A percentile compares a stretch with the other conserved stretches of the same genome.
Conservation (phyloP, 192 early-diverging fungal genomes). For the Coemansia sp. region DNA sequence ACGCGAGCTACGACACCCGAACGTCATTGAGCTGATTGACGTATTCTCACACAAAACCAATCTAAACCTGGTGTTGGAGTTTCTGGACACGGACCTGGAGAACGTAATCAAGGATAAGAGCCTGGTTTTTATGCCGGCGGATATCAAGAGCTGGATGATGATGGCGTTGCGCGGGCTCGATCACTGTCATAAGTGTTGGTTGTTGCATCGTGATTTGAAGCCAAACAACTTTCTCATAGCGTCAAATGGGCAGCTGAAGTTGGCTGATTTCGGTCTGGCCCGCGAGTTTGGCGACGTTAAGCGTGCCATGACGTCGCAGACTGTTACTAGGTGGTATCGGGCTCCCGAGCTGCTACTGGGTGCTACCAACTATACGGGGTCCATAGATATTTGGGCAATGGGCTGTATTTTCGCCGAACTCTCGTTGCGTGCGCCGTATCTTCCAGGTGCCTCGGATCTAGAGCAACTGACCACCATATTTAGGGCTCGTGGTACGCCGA, state of each 20-base stretch:
- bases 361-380: conserved; percentile 81
- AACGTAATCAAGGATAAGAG: conserved; percentile 93
- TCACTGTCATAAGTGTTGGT: conserved; percentile 87
- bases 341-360: conserved; percentile 93
- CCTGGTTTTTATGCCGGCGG: conserved; percentile 83
- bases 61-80: conserved; percentile 93
- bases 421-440: conserved; percentile 84
- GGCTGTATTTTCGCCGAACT: conserved; percentile 99
- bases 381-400: conserved; percentile 95
- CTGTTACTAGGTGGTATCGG: conserved; percentile 97
- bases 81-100: conserved; percentile 92
- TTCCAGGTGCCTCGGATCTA: conserved; percentile 82
- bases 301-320: conserved; percentile 87
- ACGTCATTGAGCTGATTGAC: conserved; percentile 92
- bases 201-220: conserved; percentile 91
- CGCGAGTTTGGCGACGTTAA: conserved; percentile 86
- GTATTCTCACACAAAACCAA: conserved; percentile 91
- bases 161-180: conserved; percentile 93
- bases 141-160: conserved; percentile 97
- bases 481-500: conserved; percentile 77
- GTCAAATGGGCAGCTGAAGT: conserved; percentile 85
- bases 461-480: conserved; percentile 77
- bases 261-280: conserved; percentile 99
- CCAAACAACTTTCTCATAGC: conserved; percentile 84
- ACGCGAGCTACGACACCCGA: conserved; percentile 90